Conservation (phyloP, 2,329 filamentous ascomycete genomes). For the Aureobasidium melanogenum region DNA sequence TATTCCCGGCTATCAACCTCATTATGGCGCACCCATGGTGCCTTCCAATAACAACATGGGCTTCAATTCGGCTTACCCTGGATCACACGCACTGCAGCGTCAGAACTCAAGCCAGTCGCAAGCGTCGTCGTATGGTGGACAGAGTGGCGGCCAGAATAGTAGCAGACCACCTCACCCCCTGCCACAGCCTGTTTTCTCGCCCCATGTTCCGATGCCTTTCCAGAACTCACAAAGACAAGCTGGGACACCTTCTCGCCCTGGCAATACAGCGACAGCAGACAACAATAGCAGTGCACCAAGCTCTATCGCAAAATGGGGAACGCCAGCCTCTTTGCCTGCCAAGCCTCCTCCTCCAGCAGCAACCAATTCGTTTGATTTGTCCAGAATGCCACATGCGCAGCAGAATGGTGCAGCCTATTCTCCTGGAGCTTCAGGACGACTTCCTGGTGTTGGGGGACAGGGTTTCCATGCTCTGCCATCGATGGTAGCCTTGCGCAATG, state of each 20-base stretch:
- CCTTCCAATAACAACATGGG: background rate
- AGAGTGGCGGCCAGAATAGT: constrained; percentile 11
- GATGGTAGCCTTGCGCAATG: constrained; percentile 1
- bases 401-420: background rate
- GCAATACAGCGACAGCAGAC: background rate
- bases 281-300: constrained; percentile 19
- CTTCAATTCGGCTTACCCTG: background rate
- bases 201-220: constrained; percentile 23
- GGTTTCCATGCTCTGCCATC: constrained; percentile 4
- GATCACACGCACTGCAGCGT: constrained; percentile 20
- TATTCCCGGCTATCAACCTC: constrained; percentile 51
- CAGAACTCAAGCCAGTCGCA: constrained; percentile 26
- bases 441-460: background rate
- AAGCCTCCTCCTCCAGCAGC: constrained; percentile 43
- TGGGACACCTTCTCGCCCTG: background rate
- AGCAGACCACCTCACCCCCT: constrained; percentile 27
- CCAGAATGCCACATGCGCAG: constrained; percentile 8
- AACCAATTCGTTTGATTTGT: constrained; percentile 17
- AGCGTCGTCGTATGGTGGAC: constrained; percentile 19
- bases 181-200: constrained; percentile 29
- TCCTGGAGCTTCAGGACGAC: background rate
- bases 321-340: constrained; percentile 44
- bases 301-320: constrained; percentile 49
- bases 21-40: background rate
- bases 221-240: constrained; percentile 1